Evolutionary conservation across 805 yeast genomes (phyloP), one percentile per base, ranked within the genome.

Genomic region (Metschnikowia reukaufii): DNA sequence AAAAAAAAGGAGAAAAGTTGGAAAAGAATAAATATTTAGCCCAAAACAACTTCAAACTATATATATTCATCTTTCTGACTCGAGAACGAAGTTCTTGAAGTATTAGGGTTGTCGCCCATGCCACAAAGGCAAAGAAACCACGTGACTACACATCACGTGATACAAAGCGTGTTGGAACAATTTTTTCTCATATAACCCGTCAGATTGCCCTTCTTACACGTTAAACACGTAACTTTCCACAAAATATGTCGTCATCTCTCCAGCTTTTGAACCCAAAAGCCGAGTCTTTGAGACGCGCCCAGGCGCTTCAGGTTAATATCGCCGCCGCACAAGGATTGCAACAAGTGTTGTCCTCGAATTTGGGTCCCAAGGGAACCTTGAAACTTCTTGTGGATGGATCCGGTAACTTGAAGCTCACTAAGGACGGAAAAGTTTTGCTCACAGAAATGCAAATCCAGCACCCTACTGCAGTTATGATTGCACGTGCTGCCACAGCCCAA

Each of bases 401-500:
- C 1, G 99, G 99, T 25, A 83, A 85, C 60, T 87, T 94, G 68
- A 94, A 94, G 70, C 81, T 94, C 59, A 94, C 99, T 44, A 94
- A 94, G 64, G 99, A 94, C 66, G 99, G 99, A 44, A 91, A 92
- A 64, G 97, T 94, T 6, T 73, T 94, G 47, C 74, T 94, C 49
- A 81, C 87, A 34, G 99, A 94, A 64, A 94, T 94, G 99, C 99
- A 94, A 71, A 92, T 92, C 68, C 77, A 73, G 55, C 76, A 73
- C 49, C 77, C 78, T 9, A 73, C 77, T 5, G 77, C 77, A 1
- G 76, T 73, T 36, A 72, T 72, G 76, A 72, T 72, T 54, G 96
- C 99, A 2, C 79, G 98, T 55, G 99, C 98, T 12, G 99, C 99
- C 41, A 83, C 96, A 38, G 97, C 99, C 0, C 99, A 94, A 70